Conservation (phyloP, 2,329 filamentous ascomycete genomes). For the Verticillium nubilum region DNA sequence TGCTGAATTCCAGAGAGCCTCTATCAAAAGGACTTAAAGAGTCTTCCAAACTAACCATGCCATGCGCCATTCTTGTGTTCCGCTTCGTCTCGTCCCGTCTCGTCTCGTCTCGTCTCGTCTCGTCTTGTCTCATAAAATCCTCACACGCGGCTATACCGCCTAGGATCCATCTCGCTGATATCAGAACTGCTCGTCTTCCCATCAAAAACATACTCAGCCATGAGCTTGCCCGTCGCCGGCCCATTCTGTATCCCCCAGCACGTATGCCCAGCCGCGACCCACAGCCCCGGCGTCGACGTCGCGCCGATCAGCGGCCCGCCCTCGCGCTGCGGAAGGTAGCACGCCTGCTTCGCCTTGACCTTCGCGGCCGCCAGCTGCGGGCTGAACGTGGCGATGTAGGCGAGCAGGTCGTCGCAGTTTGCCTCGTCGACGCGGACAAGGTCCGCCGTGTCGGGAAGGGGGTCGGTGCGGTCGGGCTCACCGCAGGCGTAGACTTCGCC, state of each 20-base stretch:
- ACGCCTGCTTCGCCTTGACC: constrained; percentile 76
- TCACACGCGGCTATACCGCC: constrained; percentile 48
- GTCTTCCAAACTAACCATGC: too few relatives aligned
- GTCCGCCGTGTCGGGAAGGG: constrained; percentile 71
- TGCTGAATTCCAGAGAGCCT: too few relatives aligned
- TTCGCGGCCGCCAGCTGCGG: constrained; percentile 62
- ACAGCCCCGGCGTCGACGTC: constrained; percentile 67
- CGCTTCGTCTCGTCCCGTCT: too few relatives aligned
- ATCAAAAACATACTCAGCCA: constrained; percentile 75
- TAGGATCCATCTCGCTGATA: constrained; percentile 62
- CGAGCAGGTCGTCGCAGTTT: constrained; percentile 79
- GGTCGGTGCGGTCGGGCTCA: constrained; percentile 71
- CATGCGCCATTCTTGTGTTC: too few relatives aligned
- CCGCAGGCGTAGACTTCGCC: constrained; percentile 90
- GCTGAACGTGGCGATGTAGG: constrained; percentile 66
- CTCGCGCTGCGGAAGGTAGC: constrained; percentile 81
- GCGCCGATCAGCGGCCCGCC: constrained; percentile 70
- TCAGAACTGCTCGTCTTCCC: constrained; percentile 63
- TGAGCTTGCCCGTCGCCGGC: constrained; percentile 76
- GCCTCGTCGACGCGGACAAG: constrained; percentile 68
- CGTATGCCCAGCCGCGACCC: constrained; percentile 84
- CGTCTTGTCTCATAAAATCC: not conserved
- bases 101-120: not conserved
- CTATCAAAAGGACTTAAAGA: too few relatives aligned
- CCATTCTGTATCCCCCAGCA: constrained; percentile 99